These are phyloP conservation scores for Trametes hirsuta DNA, from an alignment of 1,284 basidiomycete genomes.

Conservation along the genomic window DNA sequence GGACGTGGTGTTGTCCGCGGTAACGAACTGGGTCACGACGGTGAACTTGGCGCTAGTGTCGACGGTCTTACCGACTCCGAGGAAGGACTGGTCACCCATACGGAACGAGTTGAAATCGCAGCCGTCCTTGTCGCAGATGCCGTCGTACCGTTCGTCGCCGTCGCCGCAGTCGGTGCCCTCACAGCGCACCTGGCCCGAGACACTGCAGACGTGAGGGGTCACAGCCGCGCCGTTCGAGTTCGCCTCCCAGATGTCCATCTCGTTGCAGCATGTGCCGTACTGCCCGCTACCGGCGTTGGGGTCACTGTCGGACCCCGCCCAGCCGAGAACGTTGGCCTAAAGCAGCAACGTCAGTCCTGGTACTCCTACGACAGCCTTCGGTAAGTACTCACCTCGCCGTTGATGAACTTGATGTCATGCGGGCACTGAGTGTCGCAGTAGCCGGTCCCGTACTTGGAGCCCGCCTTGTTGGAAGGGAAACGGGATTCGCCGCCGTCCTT, in stretches of 20 bases:
- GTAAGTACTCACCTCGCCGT: conserved; percentile 41
- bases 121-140: conserved; percentile 54
- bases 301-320: conserved; percentile 43
- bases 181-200: conserved; percentile 45
- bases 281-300: conserved; percentile 48
- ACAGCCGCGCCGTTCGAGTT: conserved; percentile 51
- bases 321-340: conserved; percentile 50
- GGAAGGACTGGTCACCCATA: conserved; percentile 52
- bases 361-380: not conserved
- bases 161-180: conserved; percentile 43
- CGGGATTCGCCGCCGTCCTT: conserved; percentile 42
- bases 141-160: conserved; percentile 42
- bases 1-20: conserved; percentile 46
- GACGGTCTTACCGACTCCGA: conserved; percentile 48
- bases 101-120: conserved; percentile 63
- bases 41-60: conserved; percentile 51
- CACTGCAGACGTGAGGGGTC: conserved; percentile 52
- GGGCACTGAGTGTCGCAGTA: conserved; percentile 56
- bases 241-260: conserved; percentile 64
- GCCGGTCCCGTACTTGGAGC: conserved; percentile 57
- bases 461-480: conserved; percentile 48
- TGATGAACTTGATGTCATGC: conserved; percentile 57
- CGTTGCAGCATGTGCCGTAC: conserved; percentile 53
- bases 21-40: conserved; percentile 53
- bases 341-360: conserved; percentile 3